Evolutionary conservation across 805 yeast species (phyloP).

Genomic region (Metschnikowia orientalis): DNA sequence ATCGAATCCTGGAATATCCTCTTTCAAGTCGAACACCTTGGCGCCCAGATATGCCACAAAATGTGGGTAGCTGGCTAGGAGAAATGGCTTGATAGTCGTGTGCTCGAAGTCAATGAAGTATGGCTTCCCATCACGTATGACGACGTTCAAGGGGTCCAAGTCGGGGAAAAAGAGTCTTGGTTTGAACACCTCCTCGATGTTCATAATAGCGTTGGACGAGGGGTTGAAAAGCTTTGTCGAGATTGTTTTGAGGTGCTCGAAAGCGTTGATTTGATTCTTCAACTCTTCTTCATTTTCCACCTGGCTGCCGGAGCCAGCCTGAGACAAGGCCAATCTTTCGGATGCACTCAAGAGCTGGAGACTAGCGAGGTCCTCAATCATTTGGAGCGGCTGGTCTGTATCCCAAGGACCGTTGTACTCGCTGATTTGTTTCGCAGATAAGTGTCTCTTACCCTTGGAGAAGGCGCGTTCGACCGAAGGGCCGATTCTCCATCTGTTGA

Average conservation of each 20-base stretch:
- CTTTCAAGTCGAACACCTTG: constrained; percentile 69
- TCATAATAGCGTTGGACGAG: constrained; percentile 52
- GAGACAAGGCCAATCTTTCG: constrained; percentile 49
- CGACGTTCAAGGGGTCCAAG: constrained; percentile 84
- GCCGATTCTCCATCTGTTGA: constrained; percentile 82
- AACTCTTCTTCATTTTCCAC: constrained; percentile 41
- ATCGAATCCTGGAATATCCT: constrained; percentile 70
- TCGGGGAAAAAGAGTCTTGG: constrained; percentile 81
- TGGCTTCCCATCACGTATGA: constrained; percentile 38
- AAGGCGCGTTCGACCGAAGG: constrained; percentile 79
- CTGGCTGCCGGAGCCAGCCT: constrained; percentile 48
- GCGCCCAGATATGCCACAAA: constrained; percentile 87
- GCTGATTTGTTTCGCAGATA: constrained; percentile 47
- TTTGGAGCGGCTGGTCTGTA: constrained; percentile 50
- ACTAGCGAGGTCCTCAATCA: constrained; percentile 59
- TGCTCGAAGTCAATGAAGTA: constrained; percentile 82
- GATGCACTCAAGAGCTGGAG: constrained; percentile 62
- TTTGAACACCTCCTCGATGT: constrained; percentile 55
- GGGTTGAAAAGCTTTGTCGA: constrained; percentile 59
- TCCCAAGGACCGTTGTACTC: constrained; percentile 77
- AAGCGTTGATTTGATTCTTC: constrained; percentile 53
- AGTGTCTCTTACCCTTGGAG: constrained; percentile 59
- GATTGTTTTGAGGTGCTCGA: constrained; percentile 52
- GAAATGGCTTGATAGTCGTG: constrained; percentile 73
- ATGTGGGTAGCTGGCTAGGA: constrained; percentile 72